Evolutionary conservation across 225 moss, liverwort and hornwort genomes (phyloP).

Genomic region (Antitrichia curtipendula): DNA sequence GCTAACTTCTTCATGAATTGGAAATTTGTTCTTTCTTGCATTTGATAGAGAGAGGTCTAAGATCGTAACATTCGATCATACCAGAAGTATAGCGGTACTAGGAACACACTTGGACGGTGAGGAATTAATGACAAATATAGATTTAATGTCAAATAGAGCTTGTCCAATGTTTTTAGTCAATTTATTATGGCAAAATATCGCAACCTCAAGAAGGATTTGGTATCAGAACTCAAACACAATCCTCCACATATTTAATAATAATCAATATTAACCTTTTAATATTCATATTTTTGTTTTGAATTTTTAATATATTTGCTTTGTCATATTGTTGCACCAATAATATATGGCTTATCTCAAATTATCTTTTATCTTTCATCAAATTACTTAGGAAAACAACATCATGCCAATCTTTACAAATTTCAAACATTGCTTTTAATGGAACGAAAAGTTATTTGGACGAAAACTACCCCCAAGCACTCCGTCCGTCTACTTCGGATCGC

Average conservation of each 20-base stretch:
- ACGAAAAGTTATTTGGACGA: background rate
- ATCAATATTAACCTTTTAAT: background rate
- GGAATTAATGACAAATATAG: background rate
- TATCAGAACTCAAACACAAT: fast-evolving
- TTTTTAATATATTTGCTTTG: background rate
- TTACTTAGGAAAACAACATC: background rate
- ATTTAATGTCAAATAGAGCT: fast-evolving
- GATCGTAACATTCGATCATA: too few relatives aligned
- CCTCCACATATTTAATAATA: background rate
- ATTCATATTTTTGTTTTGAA: background rate
- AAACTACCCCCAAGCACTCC: background rate
- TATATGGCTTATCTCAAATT: background rate
- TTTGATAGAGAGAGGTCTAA: too few relatives aligned
- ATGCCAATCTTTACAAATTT: background rate
- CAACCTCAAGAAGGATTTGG: background rate
- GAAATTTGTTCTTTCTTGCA: too few relatives aligned
- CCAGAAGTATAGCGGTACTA: fast-evolving
- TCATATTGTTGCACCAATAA: background rate
- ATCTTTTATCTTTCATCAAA: background rate
- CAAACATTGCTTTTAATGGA: background rate
- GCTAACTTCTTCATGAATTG: too few relatives aligned
- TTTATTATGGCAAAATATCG: fast-evolving
- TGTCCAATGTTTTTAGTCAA: background rate
- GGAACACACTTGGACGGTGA: too few relatives aligned
- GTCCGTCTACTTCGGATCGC: background rate